Conservation (phyloP, 208 protist genomes). For the Leishmania tarentolae region DNA sequence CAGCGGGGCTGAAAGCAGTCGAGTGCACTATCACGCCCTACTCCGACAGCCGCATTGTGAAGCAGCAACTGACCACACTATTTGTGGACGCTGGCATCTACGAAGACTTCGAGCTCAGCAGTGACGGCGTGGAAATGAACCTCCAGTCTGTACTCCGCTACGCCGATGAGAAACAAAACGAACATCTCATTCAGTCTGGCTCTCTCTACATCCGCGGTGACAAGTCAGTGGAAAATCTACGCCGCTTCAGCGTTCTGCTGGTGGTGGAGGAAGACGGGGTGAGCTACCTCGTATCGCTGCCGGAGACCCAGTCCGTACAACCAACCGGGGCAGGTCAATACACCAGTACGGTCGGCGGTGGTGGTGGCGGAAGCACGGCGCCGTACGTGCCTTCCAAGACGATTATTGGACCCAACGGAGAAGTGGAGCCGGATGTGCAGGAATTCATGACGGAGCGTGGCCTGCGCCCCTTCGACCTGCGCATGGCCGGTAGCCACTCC, state of each 20-base stretch:
- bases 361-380: conserved; percentile 31
- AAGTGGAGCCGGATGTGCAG: conserved; percentile 75
- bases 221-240: conserved; percentile 74
- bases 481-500: conserved; percentile 77
- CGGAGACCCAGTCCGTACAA: conserved; percentile 46
- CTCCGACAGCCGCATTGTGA: conserved; percentile 44
- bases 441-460: conserved; percentile 76
- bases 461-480: conserved; percentile 77
- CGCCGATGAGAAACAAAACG: conserved; percentile 65
- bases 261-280: conserved; percentile 69
- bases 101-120: conserved; percentile 71
- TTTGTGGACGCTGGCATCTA: conserved; percentile 67
- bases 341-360: conserved; percentile 25
- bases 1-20: conserved; percentile 35
- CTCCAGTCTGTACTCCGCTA: conserved; percentile 70
- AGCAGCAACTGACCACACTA: conserved; percentile 66
- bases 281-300: conserved; percentile 81
- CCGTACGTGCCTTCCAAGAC: conserved; percentile 48
- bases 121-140: conserved; percentile 51
- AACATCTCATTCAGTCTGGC: conserved; percentile 66
- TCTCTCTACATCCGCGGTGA: conserved; percentile 75
- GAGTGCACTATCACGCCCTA: conserved; percentile 67
- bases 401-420: conserved; percentile 78
- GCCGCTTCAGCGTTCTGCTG: conserved; percentile 70
- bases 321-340: conserved; percentile 26